Conservation (phyloP, 352 stramenopile species). For the Pythium sukuiense region DNA sequence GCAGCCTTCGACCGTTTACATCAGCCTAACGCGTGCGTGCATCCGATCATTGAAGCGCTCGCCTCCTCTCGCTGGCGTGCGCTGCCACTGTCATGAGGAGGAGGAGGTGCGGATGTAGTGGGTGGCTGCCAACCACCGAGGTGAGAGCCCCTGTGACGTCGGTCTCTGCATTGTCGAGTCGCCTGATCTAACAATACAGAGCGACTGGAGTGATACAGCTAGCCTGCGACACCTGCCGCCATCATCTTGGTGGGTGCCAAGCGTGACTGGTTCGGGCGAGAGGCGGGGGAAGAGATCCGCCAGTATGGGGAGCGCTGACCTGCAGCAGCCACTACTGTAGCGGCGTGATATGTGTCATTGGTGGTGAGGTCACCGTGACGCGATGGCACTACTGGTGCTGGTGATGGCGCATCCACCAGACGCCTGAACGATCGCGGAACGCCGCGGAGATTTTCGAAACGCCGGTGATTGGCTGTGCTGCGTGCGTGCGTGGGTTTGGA, state of each 20-base stretch:
- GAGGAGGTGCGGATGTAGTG: not conserved
- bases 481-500: constrained; percentile 6
- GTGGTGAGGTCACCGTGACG: not conserved
- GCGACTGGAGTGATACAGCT: too few relatives aligned
- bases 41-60: not conserved
- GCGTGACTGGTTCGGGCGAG: constrained; percentile 1
- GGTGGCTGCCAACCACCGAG: not conserved
- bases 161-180: not conserved
- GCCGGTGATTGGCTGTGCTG: not conserved
- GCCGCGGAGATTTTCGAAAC: constrained; percentile 1
- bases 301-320: not conserved
- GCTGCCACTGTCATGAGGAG: not conserved
- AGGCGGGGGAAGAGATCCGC: not conserved
- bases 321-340: not conserved
- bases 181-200: not conserved
- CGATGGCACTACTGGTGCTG: not conserved
- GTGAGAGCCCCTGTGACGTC: not conserved
- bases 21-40: not conserved
- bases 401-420: not conserved
- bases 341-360: not conserved
- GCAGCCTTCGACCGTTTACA: not conserved
- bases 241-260: not conserved
- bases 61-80: constrained; percentile 2
- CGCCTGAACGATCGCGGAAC: not conserved
- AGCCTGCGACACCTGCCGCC: not conserved